phyloP scores from a whole-genome alignment of 805 yeast genomes.

The Scheffersomyces stipitis region DNA sequence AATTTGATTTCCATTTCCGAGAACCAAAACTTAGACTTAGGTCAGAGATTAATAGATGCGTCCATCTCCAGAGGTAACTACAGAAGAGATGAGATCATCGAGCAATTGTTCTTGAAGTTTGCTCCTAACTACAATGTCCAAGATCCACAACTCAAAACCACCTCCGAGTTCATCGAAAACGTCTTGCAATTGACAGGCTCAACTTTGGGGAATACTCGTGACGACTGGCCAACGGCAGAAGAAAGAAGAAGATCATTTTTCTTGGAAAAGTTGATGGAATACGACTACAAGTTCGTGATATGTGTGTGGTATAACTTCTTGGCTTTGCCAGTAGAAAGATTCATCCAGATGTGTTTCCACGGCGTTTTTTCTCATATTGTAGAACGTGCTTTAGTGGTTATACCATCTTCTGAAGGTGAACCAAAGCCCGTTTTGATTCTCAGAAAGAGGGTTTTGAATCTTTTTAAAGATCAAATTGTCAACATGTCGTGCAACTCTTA shows the following conservation, averaged over 20 bases:
- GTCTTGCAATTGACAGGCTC: slow-evolving; percentile 64
- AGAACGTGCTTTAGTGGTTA: slow-evolving; percentile 56
- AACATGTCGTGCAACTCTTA: slow-evolving; percentile 79
- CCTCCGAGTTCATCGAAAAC: slow-evolving; percentile 62
- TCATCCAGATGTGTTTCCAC: slow-evolving; percentile 77
- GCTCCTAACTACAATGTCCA: slow-evolving; percentile 37
- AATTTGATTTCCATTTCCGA: slow-evolving; percentile 47
- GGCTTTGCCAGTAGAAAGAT: slow-evolving; percentile 56
- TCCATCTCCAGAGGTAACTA: slow-evolving; percentile 59
- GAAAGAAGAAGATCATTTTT: slow-evolving; percentile 79
- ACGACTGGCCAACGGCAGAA: slow-evolving; percentile 91
- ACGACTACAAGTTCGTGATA: slow-evolving; percentile 59
- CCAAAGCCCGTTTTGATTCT: slow-evolving; percentile 47
- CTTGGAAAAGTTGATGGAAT: slow-evolving; percentile 68
- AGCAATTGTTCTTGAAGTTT: slow-evolving; percentile 39
- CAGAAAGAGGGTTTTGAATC: slow-evolving; percentile 70
- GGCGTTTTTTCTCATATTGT: slow-evolving; percentile 91
- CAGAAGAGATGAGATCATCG: slow-evolving; percentile 58
- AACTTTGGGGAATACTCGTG: slow-evolving; percentile 77
- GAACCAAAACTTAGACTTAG: slow-evolving; percentile 69
- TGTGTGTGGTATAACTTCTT: slow-evolving; percentile 61
- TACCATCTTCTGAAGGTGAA: slow-evolving; percentile 42
- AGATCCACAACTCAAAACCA: slow-evolving; percentile 18
- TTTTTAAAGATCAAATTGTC: slow-evolving; percentile 52
- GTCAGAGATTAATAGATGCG: slow-evolving; percentile 64